Evolutionary conservation across 805 yeast species (phyloP), one percentile per base, ranked within the genome.

Genomic region (Candida palmyrensis): DNA sequence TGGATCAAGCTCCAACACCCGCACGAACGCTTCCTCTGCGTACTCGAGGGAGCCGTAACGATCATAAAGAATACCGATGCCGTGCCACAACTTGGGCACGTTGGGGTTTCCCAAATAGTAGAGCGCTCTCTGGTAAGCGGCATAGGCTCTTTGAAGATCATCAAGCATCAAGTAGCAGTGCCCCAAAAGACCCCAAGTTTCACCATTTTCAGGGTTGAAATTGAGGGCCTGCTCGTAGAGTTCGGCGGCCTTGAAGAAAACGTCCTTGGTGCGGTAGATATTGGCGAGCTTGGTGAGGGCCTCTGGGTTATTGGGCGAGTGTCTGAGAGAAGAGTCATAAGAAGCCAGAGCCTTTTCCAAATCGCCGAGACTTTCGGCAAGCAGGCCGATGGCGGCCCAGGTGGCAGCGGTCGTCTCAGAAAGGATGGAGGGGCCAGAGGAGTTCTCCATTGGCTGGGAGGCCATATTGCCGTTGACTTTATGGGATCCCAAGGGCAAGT

Each of bases 41-140:
- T 90, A 92, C 62, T 90, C 97, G 43, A 90, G 65, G 4, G 95
- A 84, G 18, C 97, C 98, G 57, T 92, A 92, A 34, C 98, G 71
- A 59, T 92, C 98, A 57, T 92, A 92, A 40, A 92, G 70, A 38
- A 92, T 92, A 22, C 98, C 98, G 44, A 92, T 90, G 0, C 98
- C 98, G 59, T 92, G 97, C 98, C 98, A 92, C 46, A 92, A 73
- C 55, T 88, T 88, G 36, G 97, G 97, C 35, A 89, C 97, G 46
- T 87, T 86, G 29, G 96, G 94, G 51, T 92, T 90, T 42, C 84
- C 86, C 53, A 89, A 64, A 55, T 87, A 92, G 58, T 85, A 83
- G 30, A 92, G 67, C 3, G 97, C 97, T 53, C 94, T 89, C 64
- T 92, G 98, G 63, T 92, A 92, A 3, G 97, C 95, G 28, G 89